A percentile compares a stretch with the other conserved stretches of the same genome.
Conservation (phyloP, 371 early-diverging fungal genomes). For the Mucor irregularis region DNA sequence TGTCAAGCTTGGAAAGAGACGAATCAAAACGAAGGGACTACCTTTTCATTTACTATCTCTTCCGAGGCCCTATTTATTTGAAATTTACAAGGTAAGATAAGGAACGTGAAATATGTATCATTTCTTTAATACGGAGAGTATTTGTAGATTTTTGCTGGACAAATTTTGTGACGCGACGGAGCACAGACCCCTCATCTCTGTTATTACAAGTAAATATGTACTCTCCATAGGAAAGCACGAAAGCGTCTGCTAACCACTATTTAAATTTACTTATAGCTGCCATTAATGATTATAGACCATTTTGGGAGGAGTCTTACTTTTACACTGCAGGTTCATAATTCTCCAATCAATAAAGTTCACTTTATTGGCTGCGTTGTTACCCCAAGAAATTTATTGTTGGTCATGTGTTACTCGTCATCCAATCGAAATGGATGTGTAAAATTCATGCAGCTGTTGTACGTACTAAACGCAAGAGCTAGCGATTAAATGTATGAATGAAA, state of each 20-base stretch:
- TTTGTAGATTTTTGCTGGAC: conserved; percentile 22
- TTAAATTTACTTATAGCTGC: conserved; percentile 22
- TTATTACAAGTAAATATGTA: conserved; percentile 28
- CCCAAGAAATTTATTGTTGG: neutral
- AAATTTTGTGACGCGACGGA: conserved; percentile 39
- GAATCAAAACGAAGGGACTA: conserved; percentile 37
- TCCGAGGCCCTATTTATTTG: conserved; percentile 35
- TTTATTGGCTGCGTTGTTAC: neutral
- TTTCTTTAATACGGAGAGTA: neutral
- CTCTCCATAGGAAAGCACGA: too few relatives aligned
- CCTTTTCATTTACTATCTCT: conserved; percentile 35
- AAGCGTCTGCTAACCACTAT: neutral
- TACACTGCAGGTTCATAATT: conserved; percentile 42
- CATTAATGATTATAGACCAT: conserved; percentile 43
- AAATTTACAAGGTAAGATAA: conserved; percentile 32
- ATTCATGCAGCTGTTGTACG: too few relatives aligned
- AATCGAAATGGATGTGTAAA: too few relatives aligned
- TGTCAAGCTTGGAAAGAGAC: conserved; percentile 35
- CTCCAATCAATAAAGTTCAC: too few relatives aligned
- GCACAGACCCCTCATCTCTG: conserved; percentile 39
- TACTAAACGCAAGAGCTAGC: too few relatives aligned
- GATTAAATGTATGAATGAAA: too few relatives aligned
- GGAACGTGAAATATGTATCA: too few relatives aligned
- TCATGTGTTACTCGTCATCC: neutral
- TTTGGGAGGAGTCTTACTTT: conserved; percentile 48